These are phyloP conservation scores for Oryza coarctata DNA, from an alignment of 176 grass and related monocot genomes.

Conservation along the genomic window DNA sequence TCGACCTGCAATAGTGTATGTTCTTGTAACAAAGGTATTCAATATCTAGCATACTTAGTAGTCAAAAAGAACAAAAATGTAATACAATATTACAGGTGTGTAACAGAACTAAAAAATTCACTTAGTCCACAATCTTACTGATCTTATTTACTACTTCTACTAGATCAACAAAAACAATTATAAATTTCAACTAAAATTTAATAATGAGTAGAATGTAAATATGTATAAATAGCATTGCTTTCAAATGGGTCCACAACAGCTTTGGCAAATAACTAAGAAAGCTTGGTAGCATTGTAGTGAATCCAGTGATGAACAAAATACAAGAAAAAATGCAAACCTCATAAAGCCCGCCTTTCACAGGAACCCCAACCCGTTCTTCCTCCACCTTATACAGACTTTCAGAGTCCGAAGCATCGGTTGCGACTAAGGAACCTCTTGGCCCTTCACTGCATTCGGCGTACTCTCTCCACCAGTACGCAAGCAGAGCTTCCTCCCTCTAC, in stretches of 20 bases:
- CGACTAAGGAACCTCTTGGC: conserved; percentile 49
- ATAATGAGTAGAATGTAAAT: conserved; percentile 9
- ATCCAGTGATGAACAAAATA: neutral
- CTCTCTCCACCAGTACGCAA: conserved; percentile 95
- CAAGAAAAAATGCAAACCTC: conserved; percentile 58
- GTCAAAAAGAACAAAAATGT: neutral
- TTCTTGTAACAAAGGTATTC: neutral
- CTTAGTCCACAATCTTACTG: neutral
- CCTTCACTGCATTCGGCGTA: conserved; percentile 90
- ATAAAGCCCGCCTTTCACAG: conserved; percentile 94
- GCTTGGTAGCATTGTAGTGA: neutral
- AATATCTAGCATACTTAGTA: neutral
- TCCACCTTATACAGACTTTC: conserved; percentile 70
- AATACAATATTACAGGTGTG: neutral
- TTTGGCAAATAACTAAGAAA: conserved; percentile 7
- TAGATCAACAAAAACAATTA: neutral
- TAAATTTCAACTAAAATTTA: neutral
- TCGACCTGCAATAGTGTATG: conserved; percentile 61
- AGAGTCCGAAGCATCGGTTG: conserved; percentile 39
- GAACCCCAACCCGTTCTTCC: conserved; percentile 92
- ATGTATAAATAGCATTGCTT: neutral
- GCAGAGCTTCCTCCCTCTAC: conserved; percentile 84
- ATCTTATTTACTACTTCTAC: neutral
- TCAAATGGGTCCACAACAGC: neutral
- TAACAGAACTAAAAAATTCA: neutral